phyloP scores from a whole-genome alignment of 2,329 filamentous ascomycete genomes.

The Hypoxylon sp. region DNA sequence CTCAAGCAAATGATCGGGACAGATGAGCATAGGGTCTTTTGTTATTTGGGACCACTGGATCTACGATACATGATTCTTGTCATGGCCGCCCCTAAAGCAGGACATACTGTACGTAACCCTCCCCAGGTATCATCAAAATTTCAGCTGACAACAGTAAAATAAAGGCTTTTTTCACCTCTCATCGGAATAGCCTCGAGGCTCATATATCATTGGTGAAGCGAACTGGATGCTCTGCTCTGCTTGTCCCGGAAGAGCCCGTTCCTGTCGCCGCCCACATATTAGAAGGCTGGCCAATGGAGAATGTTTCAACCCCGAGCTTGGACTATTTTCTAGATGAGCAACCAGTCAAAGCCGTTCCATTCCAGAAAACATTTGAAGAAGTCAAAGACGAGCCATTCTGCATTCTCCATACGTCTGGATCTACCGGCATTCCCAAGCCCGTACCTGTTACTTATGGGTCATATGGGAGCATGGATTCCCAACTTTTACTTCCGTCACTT shows the following conservation, averaged over 20 bases:
- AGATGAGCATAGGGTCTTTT: too few species aligned
- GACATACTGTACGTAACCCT: too few species aligned
- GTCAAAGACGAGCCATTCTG: conserved; percentile 1
- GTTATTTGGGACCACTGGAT: too few species aligned
- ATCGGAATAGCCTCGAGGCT: conserved; percentile 1
- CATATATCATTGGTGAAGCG: conserved; percentile 7
- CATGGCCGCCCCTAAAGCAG: too few species aligned
- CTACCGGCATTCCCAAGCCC: background rate
- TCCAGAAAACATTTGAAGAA: background rate
- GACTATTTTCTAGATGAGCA: background rate
- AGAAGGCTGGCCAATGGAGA: background rate
- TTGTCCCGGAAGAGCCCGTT: background rate
- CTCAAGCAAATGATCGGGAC: background rate
- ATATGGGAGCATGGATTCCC: background rate
- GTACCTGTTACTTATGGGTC: background rate
- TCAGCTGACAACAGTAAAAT: too few species aligned
- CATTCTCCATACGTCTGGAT: background rate
- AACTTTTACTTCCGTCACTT: background rate
- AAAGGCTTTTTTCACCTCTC: too few species aligned
- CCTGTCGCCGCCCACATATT: background rate
- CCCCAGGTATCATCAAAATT: too few species aligned
- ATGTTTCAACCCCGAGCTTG: background rate
- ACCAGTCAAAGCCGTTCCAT: background rate
- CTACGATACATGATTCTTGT: too few species aligned
- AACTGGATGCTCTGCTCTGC: background rate